phyloP scores from a whole-genome alignment of 345 rosid species.

The Excoecaria agallocha region DNA sequence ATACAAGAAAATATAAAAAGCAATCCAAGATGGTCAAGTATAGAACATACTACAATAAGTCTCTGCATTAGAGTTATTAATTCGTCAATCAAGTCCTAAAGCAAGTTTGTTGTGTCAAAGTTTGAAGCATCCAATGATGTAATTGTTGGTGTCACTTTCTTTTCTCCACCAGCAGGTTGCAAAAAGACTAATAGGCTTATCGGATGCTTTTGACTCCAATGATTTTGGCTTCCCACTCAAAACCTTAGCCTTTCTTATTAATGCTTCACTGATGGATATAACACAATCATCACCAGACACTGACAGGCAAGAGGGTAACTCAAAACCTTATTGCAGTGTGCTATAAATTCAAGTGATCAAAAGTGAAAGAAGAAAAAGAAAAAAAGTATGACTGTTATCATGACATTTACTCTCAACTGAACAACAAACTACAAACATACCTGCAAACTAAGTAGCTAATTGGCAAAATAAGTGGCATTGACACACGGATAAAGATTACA shows the following conservation, averaged over 20 bases:
- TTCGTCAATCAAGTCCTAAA: constrained; percentile 60
- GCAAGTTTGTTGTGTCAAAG: constrained; percentile 41
- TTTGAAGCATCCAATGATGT: constrained; percentile 31
- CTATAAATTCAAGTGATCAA: constrained; percentile 38
- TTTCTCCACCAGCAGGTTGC: constrained; percentile 29
- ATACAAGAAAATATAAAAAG: no score
- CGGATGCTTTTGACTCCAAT: constrained; percentile 32
- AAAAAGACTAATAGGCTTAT: constrained; percentile 30
- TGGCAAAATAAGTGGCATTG: neutral
- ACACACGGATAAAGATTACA: neutral
- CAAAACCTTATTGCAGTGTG: constrained; percentile 65
- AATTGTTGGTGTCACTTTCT: constrained; percentile 30
- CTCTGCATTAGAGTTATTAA: constrained; percentile 52
- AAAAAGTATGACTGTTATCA: neutral
- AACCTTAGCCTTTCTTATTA: constrained; percentile 53
- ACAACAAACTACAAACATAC: neutral
- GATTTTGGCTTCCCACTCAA: constrained; percentile 33
- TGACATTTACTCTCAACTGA: constrained; percentile 5
- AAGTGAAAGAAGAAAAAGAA: neutral
- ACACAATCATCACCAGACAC: constrained; percentile 87
- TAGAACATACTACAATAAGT: no score
- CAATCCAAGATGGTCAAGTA: no score
- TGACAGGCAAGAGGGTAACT: constrained; percentile 84
- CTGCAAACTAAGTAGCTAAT: neutral
- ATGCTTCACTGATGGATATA: constrained; percentile 62